Percentiles rank a stretch among this genome's conserved stretches.
These are phyloP conservation scores for Suillus occidentalis DNA, from an alignment of 768 basidiomycete genomes.

Conservation along the genomic window DNA sequence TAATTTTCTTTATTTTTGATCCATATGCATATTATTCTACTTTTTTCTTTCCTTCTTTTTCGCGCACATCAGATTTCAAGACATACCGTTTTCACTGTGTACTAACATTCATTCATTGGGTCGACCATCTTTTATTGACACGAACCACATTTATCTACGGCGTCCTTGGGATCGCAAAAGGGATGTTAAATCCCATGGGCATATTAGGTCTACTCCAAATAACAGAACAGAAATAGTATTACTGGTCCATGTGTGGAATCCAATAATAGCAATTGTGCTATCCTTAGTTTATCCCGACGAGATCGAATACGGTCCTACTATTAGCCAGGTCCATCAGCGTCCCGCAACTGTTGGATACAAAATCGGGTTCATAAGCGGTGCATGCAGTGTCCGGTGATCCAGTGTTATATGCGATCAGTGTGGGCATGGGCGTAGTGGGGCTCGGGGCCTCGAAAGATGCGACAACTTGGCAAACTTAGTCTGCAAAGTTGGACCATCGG, in stretches of 20 bases:
- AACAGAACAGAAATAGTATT: background rate
- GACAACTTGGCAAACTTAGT: background rate
- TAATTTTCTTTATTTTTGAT: background rate
- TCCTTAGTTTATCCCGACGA: background rate
- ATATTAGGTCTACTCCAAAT: constrained; percentile 3
- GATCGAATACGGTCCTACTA: background rate
- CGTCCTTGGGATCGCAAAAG: constrained; percentile 16
- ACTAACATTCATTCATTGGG: constrained; percentile 19
- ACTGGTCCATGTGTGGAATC: background rate
- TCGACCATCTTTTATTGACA: background rate
- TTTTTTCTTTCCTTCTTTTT: constrained; percentile 10
- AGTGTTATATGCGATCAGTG: background rate
- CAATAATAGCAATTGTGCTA: background rate
- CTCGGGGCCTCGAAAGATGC: background rate
- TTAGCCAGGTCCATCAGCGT: background rate
- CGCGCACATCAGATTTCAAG: constrained; percentile 6
- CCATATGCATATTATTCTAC: background rate
- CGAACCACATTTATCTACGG: constrained; percentile 1
- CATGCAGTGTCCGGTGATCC: too few species aligned
- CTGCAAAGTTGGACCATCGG: background rate
- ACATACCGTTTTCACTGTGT: constrained; percentile 27
- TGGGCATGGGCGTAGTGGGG: background rate
- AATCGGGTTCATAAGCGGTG: background rate
- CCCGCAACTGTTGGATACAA: background rate
- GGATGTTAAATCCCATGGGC: constrained; percentile 21